Base-by-base conservation (phyloP, 148 eudicot species). In the Camellia granthamiana region DNA sequence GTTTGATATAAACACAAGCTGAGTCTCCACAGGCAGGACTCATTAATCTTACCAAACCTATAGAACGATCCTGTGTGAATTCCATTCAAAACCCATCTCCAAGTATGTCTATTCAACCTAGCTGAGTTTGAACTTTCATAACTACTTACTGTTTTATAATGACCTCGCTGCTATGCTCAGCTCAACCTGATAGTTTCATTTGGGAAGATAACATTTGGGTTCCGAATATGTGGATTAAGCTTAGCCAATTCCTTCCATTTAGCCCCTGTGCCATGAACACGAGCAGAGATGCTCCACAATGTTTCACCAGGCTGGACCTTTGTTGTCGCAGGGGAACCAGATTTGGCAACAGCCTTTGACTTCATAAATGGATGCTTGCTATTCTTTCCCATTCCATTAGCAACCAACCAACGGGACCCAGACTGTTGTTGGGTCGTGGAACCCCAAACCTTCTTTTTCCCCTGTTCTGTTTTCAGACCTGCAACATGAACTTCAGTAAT, bases 321-420 rank as follows among this genome's bases (percentile, higher is more conserved):
- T 44, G 85, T 79, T 0, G 90, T 83, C 43, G 82, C 83, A 13
- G 85, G 85, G 56, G 78, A 61, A 43, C 89, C 79, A 79, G 91
- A 78, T 81, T 85, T 88, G 41, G 79, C 79, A 60, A 23, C 89
- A 75, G 52, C 61, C 83, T 88, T 95, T 0, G 95, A 85, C 82
- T 91, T 93, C 88, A 83, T 63, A 30, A 88, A 60, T 44, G 92
- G 90, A 76, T 81, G 85, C 72, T 93, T 90, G 59, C 90, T 92
- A 70, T 77, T 86, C 91, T 96, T 96, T 44, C 98, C 98, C 99
- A 97, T 97, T 60, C 99, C 99, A 75, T 92, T 94, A 9, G 96
- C 99, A 30, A 92, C 87, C 86, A 97, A 87, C 99, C 99, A 97
- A 13, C 99, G 99, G 4, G 98, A 97, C 42, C 99, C 99, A 10